Percentiles rank a stretch among this genome's conserved stretches.
Evolutionary conservation across 1,139 yeast species (phyloP).

Genomic region (Candida frijolesensis): DNA sequence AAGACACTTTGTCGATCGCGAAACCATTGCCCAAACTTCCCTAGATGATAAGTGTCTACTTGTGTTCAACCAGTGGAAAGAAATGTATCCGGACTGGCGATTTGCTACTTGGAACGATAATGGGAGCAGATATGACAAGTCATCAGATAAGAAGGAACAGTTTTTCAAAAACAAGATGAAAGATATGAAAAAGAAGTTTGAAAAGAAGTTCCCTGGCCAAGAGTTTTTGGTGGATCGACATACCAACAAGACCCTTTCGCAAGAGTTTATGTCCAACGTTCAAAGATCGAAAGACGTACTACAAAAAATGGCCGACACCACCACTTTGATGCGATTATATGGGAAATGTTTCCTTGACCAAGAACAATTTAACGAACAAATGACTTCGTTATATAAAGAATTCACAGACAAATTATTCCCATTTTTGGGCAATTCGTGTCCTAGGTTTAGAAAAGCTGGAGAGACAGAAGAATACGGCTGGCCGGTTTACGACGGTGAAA

Average conservation of each 20-base stretch:
- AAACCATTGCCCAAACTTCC: constrained; percentile 18
- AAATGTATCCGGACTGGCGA: constrained; percentile 27
- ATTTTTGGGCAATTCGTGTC: constrained; percentile 26
- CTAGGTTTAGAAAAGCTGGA: constrained; percentile 23
- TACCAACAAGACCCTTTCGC: constrained; percentile 24
- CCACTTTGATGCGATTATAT: constrained; percentile 33
- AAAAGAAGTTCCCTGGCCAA: constrained; percentile 11
- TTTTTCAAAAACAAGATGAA: constrained; percentile 12
- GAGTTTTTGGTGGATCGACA: constrained; percentile 6
- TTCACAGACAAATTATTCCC: constrained; percentile 33
- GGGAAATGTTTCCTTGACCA: constrained; percentile 38
- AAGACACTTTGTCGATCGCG: constrained; percentile 15
- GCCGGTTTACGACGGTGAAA: constrained; percentile 14
- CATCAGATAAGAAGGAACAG: constrained; percentile 21
- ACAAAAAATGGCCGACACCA: constrained; percentile 40
- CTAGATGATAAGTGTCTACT: constrained; percentile 29
- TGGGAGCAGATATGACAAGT: constrained; percentile 29
- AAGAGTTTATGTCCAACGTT: constrained; percentile 20
- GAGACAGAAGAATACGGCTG: constrained; percentile 11
- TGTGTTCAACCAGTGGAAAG: constrained; percentile 29
- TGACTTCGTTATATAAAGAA: constrained; percentile 16
- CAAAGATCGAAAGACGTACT: constrained; percentile 22
- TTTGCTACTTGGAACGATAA: constrained; percentile 19
- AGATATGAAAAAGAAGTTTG: constrained; percentile 10
- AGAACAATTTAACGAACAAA: constrained; percentile 10